Base-by-base conservation (phyloP, 495 filamentous ascomycete species). In the Durotheca rogersii region DNA sequence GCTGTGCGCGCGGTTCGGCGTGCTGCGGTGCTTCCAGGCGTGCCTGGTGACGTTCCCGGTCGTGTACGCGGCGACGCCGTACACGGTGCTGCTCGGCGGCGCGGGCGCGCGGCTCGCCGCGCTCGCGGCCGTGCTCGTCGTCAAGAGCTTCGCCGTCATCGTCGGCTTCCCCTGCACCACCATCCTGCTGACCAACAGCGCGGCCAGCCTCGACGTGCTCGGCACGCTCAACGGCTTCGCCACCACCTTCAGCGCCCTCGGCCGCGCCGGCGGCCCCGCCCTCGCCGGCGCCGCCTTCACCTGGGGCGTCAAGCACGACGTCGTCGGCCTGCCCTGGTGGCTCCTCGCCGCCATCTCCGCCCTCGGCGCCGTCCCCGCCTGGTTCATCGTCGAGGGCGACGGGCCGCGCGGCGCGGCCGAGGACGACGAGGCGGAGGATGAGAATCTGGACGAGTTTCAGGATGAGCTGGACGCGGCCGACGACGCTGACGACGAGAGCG, bases 201-300 rank as follows among this genome's bases (percentile, higher is more conserved):
- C 90, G 1, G 67, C 74, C 0, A 86, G 80, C 35, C 70, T 96
- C 23, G 72, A 79, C 21, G 78, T 94, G 36, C 78, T 96, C 5
- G 92, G 90, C 0, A 95, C 91, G 1, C 70, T 97, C 39, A 97
- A 97, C 62, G 92, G 92, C 0, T 81, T 95, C 41, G 88, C 86
- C 0, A 91, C 89, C 0, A 85, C 84, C 38, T 76, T 90, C 21
- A 84, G 82, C 52, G 89, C 87, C 0, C 60, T 96, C 14, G 90
- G 90, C 6, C 74, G 89, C 20, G 90, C 88, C 1, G 60, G 75
- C 9, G 92, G 92, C 0, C 92, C 92, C 4, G 85, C 86, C 0
- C 57, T 83, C 10, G 74, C 77, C 0, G 87, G 87, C 3, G 65
- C 74, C 34, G 72, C 79, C 0, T 90, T 90, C 59, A 86, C 82